phyloP scores from a whole-genome alignment of 2,329 filamentous ascomycete species.

The Pseudogymnoascus sp. region DNA sequence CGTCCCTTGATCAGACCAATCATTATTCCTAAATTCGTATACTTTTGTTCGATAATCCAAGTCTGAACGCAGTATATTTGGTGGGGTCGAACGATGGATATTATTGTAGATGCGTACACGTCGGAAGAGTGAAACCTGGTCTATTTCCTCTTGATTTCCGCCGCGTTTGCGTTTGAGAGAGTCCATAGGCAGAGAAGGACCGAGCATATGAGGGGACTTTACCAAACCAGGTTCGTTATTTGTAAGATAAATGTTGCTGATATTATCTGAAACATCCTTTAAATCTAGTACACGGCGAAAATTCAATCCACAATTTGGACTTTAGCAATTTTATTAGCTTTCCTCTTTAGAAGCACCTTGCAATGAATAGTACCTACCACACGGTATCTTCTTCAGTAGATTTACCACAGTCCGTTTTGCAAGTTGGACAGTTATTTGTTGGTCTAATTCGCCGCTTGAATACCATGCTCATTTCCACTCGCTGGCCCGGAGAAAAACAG shows the following conservation, averaged over 20 bases:
- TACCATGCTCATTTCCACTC: constrained; percentile 30
- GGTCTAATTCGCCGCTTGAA: constrained; percentile 17
- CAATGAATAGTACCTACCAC: background rate
- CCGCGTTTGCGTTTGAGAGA: background rate
- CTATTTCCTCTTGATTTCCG: background rate
- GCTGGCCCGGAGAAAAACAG: constrained; percentile 29
- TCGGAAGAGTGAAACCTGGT: background rate
- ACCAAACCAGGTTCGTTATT: background rate
- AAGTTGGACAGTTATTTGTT: background rate
- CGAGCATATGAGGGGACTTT: background rate
- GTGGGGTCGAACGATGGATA: background rate
- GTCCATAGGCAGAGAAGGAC: background rate
- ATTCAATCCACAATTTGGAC: background rate
- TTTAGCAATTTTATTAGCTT: background rate
- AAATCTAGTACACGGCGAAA: background rate
- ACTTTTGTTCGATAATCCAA: background rate
- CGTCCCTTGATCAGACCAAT: background rate
- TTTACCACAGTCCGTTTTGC: background rate
- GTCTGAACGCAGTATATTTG: background rate
- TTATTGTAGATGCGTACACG: background rate
- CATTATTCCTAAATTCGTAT: background rate
- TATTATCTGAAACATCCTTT: too few species aligned
- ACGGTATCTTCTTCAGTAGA: background rate
- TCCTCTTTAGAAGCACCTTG: background rate
- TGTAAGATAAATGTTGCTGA: background rate